These are phyloP conservation scores for Drosera capensis DNA, from an alignment of 148 eudicot species.

Conservation along the genomic window DNA sequence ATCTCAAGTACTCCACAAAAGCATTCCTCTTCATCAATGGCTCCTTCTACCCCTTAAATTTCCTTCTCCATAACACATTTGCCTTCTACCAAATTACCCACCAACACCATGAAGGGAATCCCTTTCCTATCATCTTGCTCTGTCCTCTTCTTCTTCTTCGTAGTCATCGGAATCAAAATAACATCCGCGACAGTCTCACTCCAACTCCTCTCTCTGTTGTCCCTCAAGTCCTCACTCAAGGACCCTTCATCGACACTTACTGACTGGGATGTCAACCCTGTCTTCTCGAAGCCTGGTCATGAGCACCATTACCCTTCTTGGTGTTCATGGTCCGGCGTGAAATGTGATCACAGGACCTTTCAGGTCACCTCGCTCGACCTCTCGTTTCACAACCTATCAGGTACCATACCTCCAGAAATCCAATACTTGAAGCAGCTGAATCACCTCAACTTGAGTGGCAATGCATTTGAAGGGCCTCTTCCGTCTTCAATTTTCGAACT, in stretches of 20 bases:
- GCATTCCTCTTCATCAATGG: constrained; percentile 22
- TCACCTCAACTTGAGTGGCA: constrained; percentile 48
- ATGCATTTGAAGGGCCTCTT: constrained; percentile 37
- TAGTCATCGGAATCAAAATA: no score
- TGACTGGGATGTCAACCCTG: constrained; percentile 42
- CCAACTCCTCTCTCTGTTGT: constrained; percentile 34
- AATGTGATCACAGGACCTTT: constrained; percentile 24
- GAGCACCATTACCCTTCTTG: constrained; percentile 15
- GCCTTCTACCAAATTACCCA: constrained; percentile 3
- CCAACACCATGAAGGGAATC: constrained; percentile 25
- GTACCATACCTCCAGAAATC: constrained; percentile 34
- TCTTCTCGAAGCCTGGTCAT: constrained; percentile 7
- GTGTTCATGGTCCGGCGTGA: constrained; percentile 81
- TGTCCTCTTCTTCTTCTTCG: constrained; percentile 7
- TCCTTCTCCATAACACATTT: constrained; percentile 15
- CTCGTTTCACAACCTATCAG: constrained; percentile 57
- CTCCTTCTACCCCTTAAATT: constrained; percentile 40
- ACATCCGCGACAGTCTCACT: constrained; percentile 19
- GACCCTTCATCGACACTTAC: constrained; percentile 53
- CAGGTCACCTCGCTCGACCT: constrained; percentile 44
- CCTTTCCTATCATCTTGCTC: neutral
- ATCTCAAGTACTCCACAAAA: constrained; percentile 55
- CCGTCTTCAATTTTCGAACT: constrained; percentile 36
- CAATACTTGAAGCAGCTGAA: constrained; percentile 24
- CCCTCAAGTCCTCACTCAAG: constrained; percentile 48